Evolutionary conservation across 1,284 basidiomycete genomes (phyloP), one percentile per base, ranked within the genome.

Genomic region (Cutaneotrichosporon sp.): DNA sequence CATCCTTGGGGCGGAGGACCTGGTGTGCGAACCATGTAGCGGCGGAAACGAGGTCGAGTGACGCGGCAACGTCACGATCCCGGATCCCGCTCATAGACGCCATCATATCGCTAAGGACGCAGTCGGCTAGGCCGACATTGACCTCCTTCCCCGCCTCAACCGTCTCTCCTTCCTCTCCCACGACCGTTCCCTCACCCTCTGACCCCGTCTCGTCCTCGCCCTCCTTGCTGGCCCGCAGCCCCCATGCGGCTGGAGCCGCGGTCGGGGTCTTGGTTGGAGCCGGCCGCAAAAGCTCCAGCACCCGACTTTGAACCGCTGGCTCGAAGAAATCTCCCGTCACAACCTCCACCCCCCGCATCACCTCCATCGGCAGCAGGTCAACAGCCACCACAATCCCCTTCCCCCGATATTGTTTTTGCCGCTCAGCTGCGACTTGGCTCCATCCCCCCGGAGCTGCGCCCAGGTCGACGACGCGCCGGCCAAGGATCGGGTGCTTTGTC

Each of bases 361-460:
- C 86, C 1, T 78, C 74, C 72, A 93, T 90, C 2, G 82, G 83
- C 13, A 91, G 81, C 22, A 91, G 79, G 78, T 93, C 91, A 47
- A 92, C 85, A 0, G 89, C 89, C 55, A 91, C 82, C 62, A 92
- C 85, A 4, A 40, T 21, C 4, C 55, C 55, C 16, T 22, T n/a
- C 5, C 55, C 55, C 1, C 55, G 38, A 13, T 56, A 56, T 11
- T 56, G 55, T 10, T 62, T 61, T 30, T 65, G 59, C 9, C 61
- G 51, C 31, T 66, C 64, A 0, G 68, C 64, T 0, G 89, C 87
- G 22, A 92, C 90, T 73, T 94, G 91, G 63, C 88, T 89, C 92
- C 92, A 94, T 0, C 91, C 91, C 6, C 91, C 92, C 0, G 92
- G 92, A 1, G 91, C 90, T 1, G 89, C 90, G 38, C 92, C 92